Percentiles rank a stretch among this genome's conserved stretches.
Conservation (phyloP, 2,329 filamentous ascomycete species). For the Paraphaeosphaeria minitans region DNA sequence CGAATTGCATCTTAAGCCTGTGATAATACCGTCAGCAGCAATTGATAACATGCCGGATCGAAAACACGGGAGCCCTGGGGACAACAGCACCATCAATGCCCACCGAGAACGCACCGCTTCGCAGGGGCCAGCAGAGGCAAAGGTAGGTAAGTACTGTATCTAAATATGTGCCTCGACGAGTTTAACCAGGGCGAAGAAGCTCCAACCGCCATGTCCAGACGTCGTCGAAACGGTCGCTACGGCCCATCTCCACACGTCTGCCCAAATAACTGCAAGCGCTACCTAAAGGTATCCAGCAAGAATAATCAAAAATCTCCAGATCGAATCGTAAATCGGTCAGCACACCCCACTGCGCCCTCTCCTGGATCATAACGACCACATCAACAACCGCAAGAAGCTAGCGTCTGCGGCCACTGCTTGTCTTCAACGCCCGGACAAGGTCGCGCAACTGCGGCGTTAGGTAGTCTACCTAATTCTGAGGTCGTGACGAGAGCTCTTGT, state of each 20-base stretch:
- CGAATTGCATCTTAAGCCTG: neutral
- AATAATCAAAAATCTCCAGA: neutral
- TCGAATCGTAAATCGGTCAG: neutral
- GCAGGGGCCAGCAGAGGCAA: neutral
- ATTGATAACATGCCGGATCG: neutral
- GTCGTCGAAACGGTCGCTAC: neutral
- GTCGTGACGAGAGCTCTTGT: neutral
- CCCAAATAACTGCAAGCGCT: neutral
- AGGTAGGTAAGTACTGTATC: too few relatives aligned
- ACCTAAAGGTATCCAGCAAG: neutral
- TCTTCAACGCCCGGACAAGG: neutral
- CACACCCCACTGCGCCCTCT: neutral
- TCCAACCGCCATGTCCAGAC: neutral
- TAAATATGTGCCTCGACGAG: neutral
- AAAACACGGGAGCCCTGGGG: neutral
- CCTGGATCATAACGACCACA: neutral
- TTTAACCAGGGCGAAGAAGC: neutral
- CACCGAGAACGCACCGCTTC: neutral
- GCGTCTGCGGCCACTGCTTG: neutral
- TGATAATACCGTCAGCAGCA: neutral
- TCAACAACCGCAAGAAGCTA: neutral
- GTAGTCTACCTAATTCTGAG: neutral
- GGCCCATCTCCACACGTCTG: neutral
- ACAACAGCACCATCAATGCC: neutral
- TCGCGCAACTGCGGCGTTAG: neutral